Base-by-base conservation (phyloP, 208 protist genomes). In the Trypanosoma cruzi region DNA sequence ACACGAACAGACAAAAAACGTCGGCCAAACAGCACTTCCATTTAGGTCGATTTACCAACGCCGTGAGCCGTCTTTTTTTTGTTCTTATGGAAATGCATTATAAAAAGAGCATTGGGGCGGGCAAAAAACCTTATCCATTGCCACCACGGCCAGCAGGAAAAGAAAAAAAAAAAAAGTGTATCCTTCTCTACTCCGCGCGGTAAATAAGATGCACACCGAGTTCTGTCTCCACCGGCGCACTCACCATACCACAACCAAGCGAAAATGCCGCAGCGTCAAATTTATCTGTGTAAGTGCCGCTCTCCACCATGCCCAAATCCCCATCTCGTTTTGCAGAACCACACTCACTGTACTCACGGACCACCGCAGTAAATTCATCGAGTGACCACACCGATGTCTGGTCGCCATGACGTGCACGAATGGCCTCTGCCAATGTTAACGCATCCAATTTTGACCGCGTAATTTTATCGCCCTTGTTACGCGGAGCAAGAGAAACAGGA, bases 181-280 rank as follows among this genome's bases (percentile, higher is more conserved):
- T n/a, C n/a, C 13, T 26, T 26, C 48, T 52, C 79, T 71, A 94
- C 18, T 91, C 88, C 42, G 76, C 80, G 64, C 85, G 80, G 57
- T 82, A 93, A 46, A 96, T 77, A 22, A 96, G 64, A 69, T 96
- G 91, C 14, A 96, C 73, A 34, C 91, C 91, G 22, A 95, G 73
- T 34, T 79, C 74, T 14, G 88, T 94, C 57, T 87, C 84, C 50
- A 96, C 81, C 1, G 91, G 91, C 42, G n/a, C 57, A 55, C 85
- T 91, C 60, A 93, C 89, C 68, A 86, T 85, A 10, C 78, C 75
- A 26, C 75, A 62, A 18, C 64, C 65, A 32, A 96, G 75, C 4
- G 62, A 52, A 70, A 96, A 95, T 11, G 86, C 92, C 4, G 73
- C 83, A 3, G 48, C 31, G 53, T 94, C 92, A 63, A 96, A 92